phyloP scores from a whole-genome alignment of 257 asterid genomes.

The Anisodus acutangulus region DNA sequence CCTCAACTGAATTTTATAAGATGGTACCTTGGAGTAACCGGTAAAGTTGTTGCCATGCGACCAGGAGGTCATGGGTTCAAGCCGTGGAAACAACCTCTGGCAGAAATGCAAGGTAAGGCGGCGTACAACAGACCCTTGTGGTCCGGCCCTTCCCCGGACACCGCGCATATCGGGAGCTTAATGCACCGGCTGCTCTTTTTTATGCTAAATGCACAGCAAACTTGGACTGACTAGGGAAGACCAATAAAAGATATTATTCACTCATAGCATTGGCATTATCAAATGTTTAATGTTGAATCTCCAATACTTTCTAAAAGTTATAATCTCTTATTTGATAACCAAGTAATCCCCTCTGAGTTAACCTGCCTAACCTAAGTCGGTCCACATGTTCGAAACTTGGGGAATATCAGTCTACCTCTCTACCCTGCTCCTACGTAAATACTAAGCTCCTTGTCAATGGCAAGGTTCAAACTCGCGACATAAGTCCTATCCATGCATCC shows the following conservation, averaged over 20 bases:
- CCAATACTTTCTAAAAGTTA: constrained; percentile 2
- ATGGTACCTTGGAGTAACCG: no score
- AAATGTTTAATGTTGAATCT: not conserved
- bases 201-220: not conserved
- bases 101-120: no score
- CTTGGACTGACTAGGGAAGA: not conserved
- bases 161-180: no score
- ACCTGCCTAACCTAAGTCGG: not conserved
- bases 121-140: no score
- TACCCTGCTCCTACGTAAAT: not conserved
- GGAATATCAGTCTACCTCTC: not conserved
- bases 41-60: no score
- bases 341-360: not conserved
- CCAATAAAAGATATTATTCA: not conserved
- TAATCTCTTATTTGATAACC: not conserved
- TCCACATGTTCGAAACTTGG: not conserved
- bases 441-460: not conserved
- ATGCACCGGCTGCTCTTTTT: no score
- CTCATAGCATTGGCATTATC: not conserved
- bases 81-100: no score
- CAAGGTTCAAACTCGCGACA: not conserved
- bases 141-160: no score
- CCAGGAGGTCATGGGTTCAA: no score
- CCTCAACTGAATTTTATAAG: not conserved
- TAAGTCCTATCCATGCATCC: not conserved